phyloP scores from a whole-genome alignment of 805 yeast species.

The Crinitomyces ghanaensis region DNA sequence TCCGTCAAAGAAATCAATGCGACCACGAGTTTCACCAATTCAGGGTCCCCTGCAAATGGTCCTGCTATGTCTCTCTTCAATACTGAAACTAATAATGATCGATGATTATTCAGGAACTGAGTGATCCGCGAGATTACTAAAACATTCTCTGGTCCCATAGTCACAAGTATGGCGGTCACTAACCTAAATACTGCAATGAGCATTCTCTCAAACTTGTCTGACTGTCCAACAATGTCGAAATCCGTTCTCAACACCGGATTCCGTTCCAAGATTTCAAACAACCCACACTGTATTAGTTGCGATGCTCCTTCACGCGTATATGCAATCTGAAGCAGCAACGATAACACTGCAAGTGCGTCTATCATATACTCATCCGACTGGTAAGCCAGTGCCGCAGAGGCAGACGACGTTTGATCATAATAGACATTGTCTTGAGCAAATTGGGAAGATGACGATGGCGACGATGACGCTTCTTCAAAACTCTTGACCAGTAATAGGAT shows the following conservation, averaged over 20 bases:
- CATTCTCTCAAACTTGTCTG: slow-evolving; percentile 46
- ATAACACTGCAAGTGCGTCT: slow-evolving; percentile 56
- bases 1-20: too few relatives aligned
- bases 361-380: too few relatives aligned
- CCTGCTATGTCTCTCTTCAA: slow-evolving; percentile 50
- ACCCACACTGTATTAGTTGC: slow-evolving; percentile 59
- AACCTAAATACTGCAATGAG: slow-evolving; percentile 67
- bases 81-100: slow-evolving; percentile 47
- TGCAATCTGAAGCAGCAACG: slow-evolving; percentile 61
- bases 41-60: too few relatives aligned
- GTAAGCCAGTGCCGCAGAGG: too few relatives aligned
- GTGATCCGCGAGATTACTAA: slow-evolving; percentile 44
- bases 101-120: slow-evolving; percentile 39
- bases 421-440: too few relatives aligned
- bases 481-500: slow-evolving; percentile 51
- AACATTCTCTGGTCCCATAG: slow-evolving; percentile 68
- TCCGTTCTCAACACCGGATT: slow-evolving; percentile 53
- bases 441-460: too few relatives aligned
- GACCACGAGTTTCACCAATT: too few relatives aligned
- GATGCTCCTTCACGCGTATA: slow-evolving; percentile 70
- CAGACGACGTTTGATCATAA: too few relatives aligned
- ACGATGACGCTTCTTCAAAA: too few relatives aligned
- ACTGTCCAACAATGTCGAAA: slow-evolving; percentile 67
- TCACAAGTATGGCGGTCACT: slow-evolving; percentile 50
- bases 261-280: slow-evolving; percentile 50